These are phyloP conservation scores for Eimeria necatrix DNA, from an alignment of 169 alveolate species.

Conservation along the genomic window DNA sequence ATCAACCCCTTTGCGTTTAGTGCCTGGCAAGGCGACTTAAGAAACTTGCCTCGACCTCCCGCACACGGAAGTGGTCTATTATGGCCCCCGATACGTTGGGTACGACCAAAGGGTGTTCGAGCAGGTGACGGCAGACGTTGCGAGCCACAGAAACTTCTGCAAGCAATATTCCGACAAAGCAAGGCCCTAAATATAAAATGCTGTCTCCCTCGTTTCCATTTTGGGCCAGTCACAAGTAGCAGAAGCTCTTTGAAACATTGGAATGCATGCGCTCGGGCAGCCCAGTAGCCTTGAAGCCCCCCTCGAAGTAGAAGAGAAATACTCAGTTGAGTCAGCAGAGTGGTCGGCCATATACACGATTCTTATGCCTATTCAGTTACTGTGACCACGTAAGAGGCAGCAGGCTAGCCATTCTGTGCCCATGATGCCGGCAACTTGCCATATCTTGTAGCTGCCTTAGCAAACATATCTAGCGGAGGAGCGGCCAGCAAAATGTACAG, in stretches of 20 bases:
- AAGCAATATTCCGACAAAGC: background rate
- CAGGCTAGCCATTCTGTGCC: no score
- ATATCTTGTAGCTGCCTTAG: no score
- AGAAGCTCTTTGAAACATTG: background rate
- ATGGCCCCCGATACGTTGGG: background rate
- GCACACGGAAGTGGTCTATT: background rate
- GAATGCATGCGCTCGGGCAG: conserved; percentile 60
- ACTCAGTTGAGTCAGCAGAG: no score
- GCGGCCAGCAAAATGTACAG: no score
- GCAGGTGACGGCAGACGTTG: background rate
- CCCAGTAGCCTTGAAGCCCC: conserved; percentile 38
- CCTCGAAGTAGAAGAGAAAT: background rate
- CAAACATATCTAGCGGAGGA: no score
- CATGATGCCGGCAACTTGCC: no score
- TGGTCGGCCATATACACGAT: no score
- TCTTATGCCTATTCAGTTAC: no score
- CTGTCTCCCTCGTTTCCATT: no score
- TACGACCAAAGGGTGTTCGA: background rate
- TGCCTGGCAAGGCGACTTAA: background rate
- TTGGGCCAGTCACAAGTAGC: background rate
- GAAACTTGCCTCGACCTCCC: background rate
- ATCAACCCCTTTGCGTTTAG: background rate
- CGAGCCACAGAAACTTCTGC: conserved; percentile 1
- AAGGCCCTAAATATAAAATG: background rate
- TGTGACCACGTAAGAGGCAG: no score